Evolutionary conservation across 2,329 filamentous ascomycete genomes (phyloP).

Genomic region (Colletotrichum tofieldiae): DNA sequence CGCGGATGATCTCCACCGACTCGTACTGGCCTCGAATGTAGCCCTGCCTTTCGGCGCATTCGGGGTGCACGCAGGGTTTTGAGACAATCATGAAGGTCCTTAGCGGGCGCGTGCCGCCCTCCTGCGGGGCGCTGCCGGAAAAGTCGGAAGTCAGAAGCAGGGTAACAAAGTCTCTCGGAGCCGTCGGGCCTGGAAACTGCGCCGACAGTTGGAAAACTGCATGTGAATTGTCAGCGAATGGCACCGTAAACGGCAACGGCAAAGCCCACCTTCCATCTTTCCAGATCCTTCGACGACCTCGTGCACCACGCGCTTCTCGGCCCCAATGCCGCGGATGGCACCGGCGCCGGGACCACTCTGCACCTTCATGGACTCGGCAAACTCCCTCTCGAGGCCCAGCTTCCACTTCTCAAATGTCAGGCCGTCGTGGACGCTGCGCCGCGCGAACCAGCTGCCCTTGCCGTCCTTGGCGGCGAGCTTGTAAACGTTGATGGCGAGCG

Average conservation of each 20-base stretch:
- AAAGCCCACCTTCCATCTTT: conserved; percentile 71
- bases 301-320: conserved; percentile 81
- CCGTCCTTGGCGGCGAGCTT: conserved; percentile 86
- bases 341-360: conserved; percentile 80
- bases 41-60: conserved; percentile 78
- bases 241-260: conserved; percentile 14
- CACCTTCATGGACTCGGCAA: conserved; percentile 81
- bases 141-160: conserved; percentile 79
- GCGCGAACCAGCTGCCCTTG: conserved; percentile 90
- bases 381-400: conserved; percentile 83
- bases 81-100: conserved; percentile 91
- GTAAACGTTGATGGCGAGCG: conserved; percentile 82
- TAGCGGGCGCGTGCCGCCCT: conserved; percentile 57
- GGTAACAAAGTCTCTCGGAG: conserved; percentile 90
- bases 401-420: conserved; percentile 85
- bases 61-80: conserved; percentile 84
- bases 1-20: conserved; percentile 91
- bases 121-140: conserved; percentile 54
- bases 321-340: conserved; percentile 88
- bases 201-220: conserved; percentile 88
- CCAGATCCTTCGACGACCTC: conserved; percentile 71
- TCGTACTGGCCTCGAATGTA: conserved; percentile 91
- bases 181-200: conserved; percentile 90
- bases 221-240: conserved; percentile 33
- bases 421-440: conserved; percentile 86